Base-by-base conservation (phyloP, 2,329 filamentous ascomycete genomes). In the Fonsecaea monophora region DNA sequence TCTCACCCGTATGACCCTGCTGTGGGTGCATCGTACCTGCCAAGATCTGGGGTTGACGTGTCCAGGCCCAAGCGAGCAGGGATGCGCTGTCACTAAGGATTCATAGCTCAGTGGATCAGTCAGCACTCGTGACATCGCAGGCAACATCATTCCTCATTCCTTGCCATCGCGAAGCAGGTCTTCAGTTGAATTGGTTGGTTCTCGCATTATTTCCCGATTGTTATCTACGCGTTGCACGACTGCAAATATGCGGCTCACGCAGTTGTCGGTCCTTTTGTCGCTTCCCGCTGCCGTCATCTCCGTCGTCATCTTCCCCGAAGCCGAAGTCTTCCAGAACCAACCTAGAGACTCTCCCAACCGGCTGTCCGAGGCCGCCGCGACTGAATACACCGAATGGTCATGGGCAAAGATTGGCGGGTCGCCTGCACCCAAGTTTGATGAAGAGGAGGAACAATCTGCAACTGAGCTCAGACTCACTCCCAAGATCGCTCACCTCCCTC, bases 221-320 rank as follows among this genome's bases (percentile, higher is more conserved):
- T 30, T 50, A 37, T 61, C 21, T 2, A 15, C n/a, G 13, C 13
- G 18, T n/a, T 12, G 34, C 25, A 30, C 37, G 7, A 30, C 54
- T 40, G 53, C 35, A 30, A 66, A 35, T 15, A 70, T 70, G 68
- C 58, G 18, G 25, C 45, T 68, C 34, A 50, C 30, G 25, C 60
- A 38, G 54, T 38, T 70, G 8, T 53, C 60, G 1, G 10, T 60
- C 6, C 56, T 70, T 4, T 55, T 68, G 9, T 60, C 63, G 13
- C 66, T 71, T 15, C 63, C 67, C 15, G 53, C 62, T 34, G 42
- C 54, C 21, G 54, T 66, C 58, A 56, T 67, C 35, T 66, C 70
- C 37, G 53, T 70, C 30, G 67, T 71, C 38, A 62, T 70, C 62
- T 53, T 70, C 37, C 70, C 69, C 35, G 66, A 70, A 53, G 65